Base-by-base conservation (phyloP, 306 rosid species). In the Acacia acuminata region DNA sequence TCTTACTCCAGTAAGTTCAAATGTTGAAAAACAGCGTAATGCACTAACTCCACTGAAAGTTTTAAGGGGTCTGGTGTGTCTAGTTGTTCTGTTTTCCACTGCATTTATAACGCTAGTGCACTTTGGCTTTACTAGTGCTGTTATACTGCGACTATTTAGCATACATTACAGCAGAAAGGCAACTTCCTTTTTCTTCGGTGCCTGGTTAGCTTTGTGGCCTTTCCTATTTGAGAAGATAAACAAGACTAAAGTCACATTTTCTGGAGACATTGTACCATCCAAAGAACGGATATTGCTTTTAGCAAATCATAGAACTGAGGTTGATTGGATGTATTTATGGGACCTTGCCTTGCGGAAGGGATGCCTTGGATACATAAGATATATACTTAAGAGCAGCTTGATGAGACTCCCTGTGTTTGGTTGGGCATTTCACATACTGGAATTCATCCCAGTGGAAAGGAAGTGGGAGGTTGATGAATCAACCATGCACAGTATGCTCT, bases 251-350 rank as follows among this genome's bases (percentile, higher is more conserved):
- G 94, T 93, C 50, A 80, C 87, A 42, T 88, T 91, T 86, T 91
- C 94, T 38, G 96, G 97, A 80, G 94, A 86, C 77, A 85, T 80
- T 43, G 87, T 88, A 82, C 90, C 91, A 25, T 58, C 86, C 1
- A 86, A 82, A 77, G 92, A 93, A 81, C 87, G 91, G 36, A 76
- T 87, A 80, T 81, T 93, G 83, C 86, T 93, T 77, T 88, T 93
- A 2, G 92, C 97, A 24, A 93, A 93, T 82, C 97, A 93, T 79
- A 86, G 97, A 85, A 93, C 97, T 20, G 97, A 93, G 84, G 94
- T 93, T 11, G 97, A 93, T 55, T 93, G 97, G 97, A 93, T 93
- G 97, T 93, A 93, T 76, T 82, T 91, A 84, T 93, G 97, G 97
- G 94, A 93, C 88, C 81, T 93, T 84, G 97, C 97, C 4, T 74